These are phyloP conservation scores for Pyracantha coccinea DNA, from an alignment of 331 rosid species.

Conservation along the genomic window DNA sequence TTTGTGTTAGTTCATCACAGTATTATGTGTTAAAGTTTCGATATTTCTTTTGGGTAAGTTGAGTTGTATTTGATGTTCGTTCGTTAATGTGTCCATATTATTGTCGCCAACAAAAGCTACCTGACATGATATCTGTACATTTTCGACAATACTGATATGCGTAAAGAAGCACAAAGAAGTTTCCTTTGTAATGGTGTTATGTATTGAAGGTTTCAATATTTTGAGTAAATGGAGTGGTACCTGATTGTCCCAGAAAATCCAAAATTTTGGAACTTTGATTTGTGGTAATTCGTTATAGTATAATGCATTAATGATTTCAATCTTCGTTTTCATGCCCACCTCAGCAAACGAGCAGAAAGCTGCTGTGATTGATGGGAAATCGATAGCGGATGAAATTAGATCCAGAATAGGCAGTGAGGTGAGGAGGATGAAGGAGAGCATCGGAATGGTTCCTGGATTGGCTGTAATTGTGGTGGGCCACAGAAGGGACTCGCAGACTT, in stretches of 20 bases:
- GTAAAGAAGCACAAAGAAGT: too few relatives aligned
- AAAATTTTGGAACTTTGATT: neutral
- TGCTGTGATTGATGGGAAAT: slow-evolving; percentile 31
- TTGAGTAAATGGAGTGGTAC: neutral
- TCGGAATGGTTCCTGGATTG: slow-evolving; percentile 39
- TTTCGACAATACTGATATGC: too few relatives aligned
- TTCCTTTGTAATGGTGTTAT: neutral
- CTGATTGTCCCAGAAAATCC: neutral
- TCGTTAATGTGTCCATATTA: too few relatives aligned
- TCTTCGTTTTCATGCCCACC: neutral
- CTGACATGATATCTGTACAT: too few relatives aligned
- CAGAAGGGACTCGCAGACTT: slow-evolving; percentile 36
- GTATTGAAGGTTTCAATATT: neutral
- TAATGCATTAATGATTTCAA: too few relatives aligned
- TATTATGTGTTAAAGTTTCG: neutral
- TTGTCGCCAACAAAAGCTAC: too few relatives aligned
- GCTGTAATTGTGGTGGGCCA: slow-evolving; percentile 37
- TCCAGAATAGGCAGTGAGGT: slow-evolving; percentile 31
- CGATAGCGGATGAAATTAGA: slow-evolving; percentile 36
- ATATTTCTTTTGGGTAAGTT: neutral
- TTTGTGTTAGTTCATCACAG: neutral
- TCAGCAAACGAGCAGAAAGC: slow-evolving; percentile 23
- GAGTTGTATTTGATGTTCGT: neutral
- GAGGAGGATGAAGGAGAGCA: slow-evolving; percentile 37
- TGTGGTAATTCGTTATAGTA: neutral